These are phyloP conservation scores for Penicillium samsonianum DNA, from an alignment of 495 filamentous ascomycete species.

Conservation along the genomic window DNA sequence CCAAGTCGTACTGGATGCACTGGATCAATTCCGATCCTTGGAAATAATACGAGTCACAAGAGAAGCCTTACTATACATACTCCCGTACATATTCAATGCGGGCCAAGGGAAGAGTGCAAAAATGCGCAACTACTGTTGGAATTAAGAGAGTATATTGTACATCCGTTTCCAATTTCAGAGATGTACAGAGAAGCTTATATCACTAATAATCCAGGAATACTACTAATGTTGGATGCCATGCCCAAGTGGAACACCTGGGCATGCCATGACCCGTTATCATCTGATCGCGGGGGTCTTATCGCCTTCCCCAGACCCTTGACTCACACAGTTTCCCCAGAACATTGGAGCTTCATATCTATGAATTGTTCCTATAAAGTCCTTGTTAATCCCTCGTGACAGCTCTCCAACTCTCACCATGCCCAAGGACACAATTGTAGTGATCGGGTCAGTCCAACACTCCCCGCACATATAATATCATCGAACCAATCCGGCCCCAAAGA, in stretches of 20 bases:
- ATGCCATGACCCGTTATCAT: neutral
- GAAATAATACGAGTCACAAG: neutral
- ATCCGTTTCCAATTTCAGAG: neutral
- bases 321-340: neutral
- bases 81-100: neutral
- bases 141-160: neutral
- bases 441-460: conserved; percentile 37
- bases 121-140: neutral
- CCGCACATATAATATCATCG: neutral
- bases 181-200: neutral
- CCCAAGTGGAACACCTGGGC: no score
- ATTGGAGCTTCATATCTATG: no score
- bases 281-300: conserved; percentile 23
- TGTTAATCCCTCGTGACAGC: neutral
- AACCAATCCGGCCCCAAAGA: neutral
- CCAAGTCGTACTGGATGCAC: conserved; percentile 5
- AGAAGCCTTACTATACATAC: neutral
- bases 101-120: neutral
- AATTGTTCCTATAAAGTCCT: no score
- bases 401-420: conserved; percentile 19
- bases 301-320: conserved; percentile 21
- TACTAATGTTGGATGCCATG: no score
- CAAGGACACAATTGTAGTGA: conserved; percentile 44
- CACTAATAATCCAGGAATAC: no score
- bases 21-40: conserved; percentile 6